Base-by-base conservation (phyloP, 2,329 filamentous ascomycete species). In the Colletotrichum spaethianum region DNA sequence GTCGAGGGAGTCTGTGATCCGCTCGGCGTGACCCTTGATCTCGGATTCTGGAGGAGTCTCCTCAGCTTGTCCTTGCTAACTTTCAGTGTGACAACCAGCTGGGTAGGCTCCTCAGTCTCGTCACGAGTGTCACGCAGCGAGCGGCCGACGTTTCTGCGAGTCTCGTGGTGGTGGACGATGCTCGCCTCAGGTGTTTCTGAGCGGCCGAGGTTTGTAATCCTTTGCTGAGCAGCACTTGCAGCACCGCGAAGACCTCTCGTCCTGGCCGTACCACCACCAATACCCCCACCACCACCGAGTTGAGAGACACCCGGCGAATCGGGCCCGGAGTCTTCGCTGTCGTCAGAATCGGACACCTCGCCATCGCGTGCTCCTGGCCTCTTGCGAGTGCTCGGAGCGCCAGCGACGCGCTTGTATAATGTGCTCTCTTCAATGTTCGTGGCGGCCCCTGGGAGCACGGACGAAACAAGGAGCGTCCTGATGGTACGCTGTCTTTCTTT, bases 401-500 rank as follows among this genome's bases (percentile, higher is more conserved):
- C 92, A 40, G 90, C 89, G 26, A 92, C 88, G 63, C 93, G 90
- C 84, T 98, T 98, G 85, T 93, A 97, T 7, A 98, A 87, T 55
- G 94, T 91, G 78, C 94, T 97, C 55, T 96, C 94, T 74, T 98
- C 95, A 56, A 97, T 85, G 3, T 89, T 89, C 67, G 91, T 85
- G 5, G 93, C 96, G 5, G 94, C 94, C 31, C 96, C 96, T 20
- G 96, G 96, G 70, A 99, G 89, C 26, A 97, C 95, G 3, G 94
- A 95, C 12, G 96, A 98, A 1, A 99, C 94, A 63, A 98, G 90
- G 75, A 98, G 88, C 0, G 96, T 98, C 57, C 96, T 91, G 68
- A 98, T 96, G 0, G 96, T 98, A 63, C 96, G 91, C 83, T 96
- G 96, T 66, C 95, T 90, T 77, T 99, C 96, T 80, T 97, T 98